Evolutionary conservation across 2,329 filamentous ascomycete genomes (phyloP).

Genomic region (Periconia sp.): DNA sequence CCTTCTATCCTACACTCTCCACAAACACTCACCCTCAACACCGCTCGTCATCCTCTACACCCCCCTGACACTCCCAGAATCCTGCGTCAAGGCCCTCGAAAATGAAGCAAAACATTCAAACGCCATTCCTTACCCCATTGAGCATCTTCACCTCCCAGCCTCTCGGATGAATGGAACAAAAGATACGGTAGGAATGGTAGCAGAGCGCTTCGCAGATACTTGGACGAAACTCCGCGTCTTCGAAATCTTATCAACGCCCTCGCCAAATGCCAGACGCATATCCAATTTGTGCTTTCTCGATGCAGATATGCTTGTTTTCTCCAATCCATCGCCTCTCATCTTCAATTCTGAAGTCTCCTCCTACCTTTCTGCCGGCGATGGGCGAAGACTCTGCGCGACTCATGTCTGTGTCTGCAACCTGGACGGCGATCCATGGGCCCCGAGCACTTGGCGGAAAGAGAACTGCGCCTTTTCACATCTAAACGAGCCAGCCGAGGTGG

Average conservation of each 20-base stretch:
- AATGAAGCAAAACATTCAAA: slow-evolving; percentile 50
- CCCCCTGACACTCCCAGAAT: slow-evolving; percentile 44
- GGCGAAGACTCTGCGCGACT: slow-evolving; percentile 53
- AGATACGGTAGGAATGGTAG: slow-evolving; percentile 43
- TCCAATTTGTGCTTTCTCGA: slow-evolving; percentile 58
- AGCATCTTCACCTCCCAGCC: slow-evolving; percentile 49
- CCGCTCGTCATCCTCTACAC: slow-evolving; percentile 60
- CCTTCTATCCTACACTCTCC: slow-evolving; percentile 57
- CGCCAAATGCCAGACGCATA: slow-evolving; percentile 29
- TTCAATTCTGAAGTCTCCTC: slow-evolving; percentile 51
- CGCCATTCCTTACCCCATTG: slow-evolving; percentile 48
- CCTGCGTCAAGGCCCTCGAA: slow-evolving; percentile 51
- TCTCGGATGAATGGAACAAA: not conserved
- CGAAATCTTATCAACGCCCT: slow-evolving; percentile 42
- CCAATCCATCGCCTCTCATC: slow-evolving; percentile 43
- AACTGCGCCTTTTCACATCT: slow-evolving; percentile 58
- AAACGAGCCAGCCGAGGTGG: slow-evolving; percentile 38
- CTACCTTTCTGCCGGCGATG: slow-evolving; percentile 22
- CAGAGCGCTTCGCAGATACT: slow-evolving; percentile 60
- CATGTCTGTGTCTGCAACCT: slow-evolving; percentile 62
- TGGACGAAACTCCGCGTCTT: slow-evolving; percentile 64
- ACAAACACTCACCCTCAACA: slow-evolving; percentile 52
- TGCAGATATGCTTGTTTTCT: slow-evolving; percentile 59
- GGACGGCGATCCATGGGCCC: slow-evolving; percentile 58
- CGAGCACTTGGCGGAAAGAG: slow-evolving; percentile 52